These are phyloP conservation scores for Linnemannia hyalina DNA, from an alignment of 192 early-diverging fungal genomes.

Conservation along the genomic window DNA sequence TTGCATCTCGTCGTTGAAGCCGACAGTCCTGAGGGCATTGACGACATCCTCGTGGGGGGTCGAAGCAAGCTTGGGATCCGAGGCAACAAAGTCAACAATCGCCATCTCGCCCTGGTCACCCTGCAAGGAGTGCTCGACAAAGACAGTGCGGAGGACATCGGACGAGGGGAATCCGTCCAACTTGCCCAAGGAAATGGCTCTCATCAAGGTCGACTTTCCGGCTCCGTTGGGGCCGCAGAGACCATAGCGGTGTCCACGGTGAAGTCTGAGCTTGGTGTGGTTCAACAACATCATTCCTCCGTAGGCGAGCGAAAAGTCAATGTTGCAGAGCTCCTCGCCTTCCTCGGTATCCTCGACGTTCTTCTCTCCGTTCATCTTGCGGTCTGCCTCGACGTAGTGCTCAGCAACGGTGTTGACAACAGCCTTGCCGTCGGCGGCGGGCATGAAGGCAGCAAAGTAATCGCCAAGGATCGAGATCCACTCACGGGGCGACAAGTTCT, in stretches of 20 bases:
- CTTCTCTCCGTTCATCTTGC: slow-evolving; percentile 59
- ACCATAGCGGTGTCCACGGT: slow-evolving; percentile 86
- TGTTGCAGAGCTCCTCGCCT: slow-evolving; percentile 76
- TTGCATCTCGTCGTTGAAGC: slow-evolving; percentile 76
- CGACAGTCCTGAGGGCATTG: slow-evolving; percentile 69
- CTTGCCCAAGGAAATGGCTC: slow-evolving; percentile 86
- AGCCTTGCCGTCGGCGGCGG: slow-evolving; percentile 63
- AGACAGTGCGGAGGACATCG: slow-evolving; percentile 80
- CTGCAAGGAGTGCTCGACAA: slow-evolving; percentile 84
- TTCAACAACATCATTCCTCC: slow-evolving; percentile 86
- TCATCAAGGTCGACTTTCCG: slow-evolving; percentile 90
- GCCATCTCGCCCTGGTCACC: slow-evolving; percentile 79
- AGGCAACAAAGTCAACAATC: slow-evolving; percentile 77
- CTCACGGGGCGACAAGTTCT: slow-evolving; percentile 59
- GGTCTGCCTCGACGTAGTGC: slow-evolving; percentile 64
- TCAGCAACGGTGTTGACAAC: slow-evolving; percentile 68
- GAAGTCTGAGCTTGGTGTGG: slow-evolving; percentile 71
- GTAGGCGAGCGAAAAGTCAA: slow-evolving; percentile 87
- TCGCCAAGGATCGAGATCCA: slow-evolving; percentile 70
- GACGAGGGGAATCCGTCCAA: slow-evolving; percentile 79
- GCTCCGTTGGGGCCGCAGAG: slow-evolving; percentile 85
- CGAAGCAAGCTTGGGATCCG: slow-evolving; percentile 69
- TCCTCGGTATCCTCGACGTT: slow-evolving; percentile 62
- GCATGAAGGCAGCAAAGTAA: slow-evolving; percentile 70
- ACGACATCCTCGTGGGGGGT: slow-evolving; percentile 65